Evolutionary conservation across 495 filamentous ascomycete species (phyloP).

Genomic region (Daldinia childiae): DNA sequence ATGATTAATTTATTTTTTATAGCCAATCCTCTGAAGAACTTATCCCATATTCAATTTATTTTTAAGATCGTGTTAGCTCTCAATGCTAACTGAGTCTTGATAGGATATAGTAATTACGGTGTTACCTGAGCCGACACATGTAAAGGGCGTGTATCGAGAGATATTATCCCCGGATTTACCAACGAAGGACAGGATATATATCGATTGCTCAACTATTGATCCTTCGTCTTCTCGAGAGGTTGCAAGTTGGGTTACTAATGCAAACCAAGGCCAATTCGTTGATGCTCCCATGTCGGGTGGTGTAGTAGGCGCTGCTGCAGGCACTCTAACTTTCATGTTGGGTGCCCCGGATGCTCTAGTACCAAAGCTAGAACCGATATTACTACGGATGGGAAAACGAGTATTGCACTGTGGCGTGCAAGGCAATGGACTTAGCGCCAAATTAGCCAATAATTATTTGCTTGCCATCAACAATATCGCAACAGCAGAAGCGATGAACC

Average conservation of each 20-base stretch:
- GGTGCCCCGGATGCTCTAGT: slow-evolving; percentile 70
- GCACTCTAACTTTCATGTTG: slow-evolving; percentile 86
- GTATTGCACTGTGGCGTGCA: slow-evolving; percentile 83
- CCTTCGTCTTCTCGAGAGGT: slow-evolving; percentile 76
- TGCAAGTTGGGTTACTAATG: slow-evolving; percentile 66
- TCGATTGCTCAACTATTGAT: slow-evolving; percentile 89
- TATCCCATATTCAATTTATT: slow-evolving; percentile 10
- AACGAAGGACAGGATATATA: slow-evolving; percentile 68
- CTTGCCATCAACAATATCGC: slow-evolving; percentile 93
- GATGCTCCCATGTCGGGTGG: slow-evolving; percentile 89
- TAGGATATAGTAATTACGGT: slow-evolving; percentile 83
- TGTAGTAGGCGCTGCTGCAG: slow-evolving; percentile 80
- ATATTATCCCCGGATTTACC: slow-evolving; percentile 66
- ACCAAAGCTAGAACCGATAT: slow-evolving; percentile 66
- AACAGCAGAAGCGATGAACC: slow-evolving; percentile 91
- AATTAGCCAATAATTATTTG: slow-evolving; percentile 94
- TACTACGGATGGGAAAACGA: slow-evolving; percentile 82
- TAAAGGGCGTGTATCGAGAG: slow-evolving; percentile 73
- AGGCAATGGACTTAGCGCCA: slow-evolving; percentile 81
- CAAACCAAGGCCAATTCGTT: slow-evolving; percentile 68
- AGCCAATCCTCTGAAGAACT: slow-evolving; percentile 72
- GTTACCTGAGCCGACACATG: slow-evolving; percentile 81
- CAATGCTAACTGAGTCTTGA: slow-evolving; percentile 31
- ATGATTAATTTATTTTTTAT: slow-evolving; percentile 65
- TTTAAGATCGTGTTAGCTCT: neutral